phyloP scores from a whole-genome alignment of 257 asterid species.

The Nemophila menziesii region DNA sequence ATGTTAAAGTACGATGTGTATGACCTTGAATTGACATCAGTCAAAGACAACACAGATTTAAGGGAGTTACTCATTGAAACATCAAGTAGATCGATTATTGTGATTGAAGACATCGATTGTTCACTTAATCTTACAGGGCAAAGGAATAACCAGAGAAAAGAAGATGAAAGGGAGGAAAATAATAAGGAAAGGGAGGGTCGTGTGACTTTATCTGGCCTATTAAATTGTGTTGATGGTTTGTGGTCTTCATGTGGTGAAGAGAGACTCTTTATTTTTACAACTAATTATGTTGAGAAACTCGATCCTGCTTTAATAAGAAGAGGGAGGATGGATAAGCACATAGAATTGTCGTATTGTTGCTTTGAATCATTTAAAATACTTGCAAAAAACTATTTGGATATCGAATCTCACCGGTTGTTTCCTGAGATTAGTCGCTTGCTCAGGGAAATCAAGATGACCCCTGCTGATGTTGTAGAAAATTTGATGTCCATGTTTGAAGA shows the following conservation, averaged over 20 bases:
- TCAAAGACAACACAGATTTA: conserved; percentile 13
- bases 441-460: conserved; percentile 8
- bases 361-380: conserved; percentile 12
- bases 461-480: conserved; percentile 18
- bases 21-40: conserved; percentile 14
- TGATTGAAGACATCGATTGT: conserved; percentile 18
- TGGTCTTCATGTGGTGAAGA: no score
- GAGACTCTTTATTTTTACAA: no score
- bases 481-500: conserved; percentile 12
- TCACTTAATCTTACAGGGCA: conserved; percentile 17
- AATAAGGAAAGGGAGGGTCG: conserved; percentile 1
- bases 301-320: background rate
- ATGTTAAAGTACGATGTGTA: conserved; percentile 13
- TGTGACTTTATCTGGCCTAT: no score
- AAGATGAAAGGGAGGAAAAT: background rate
- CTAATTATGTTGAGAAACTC: background rate
- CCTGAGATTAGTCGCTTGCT: conserved; percentile 2
- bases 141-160: conserved; percentile 8
- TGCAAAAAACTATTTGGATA: conserved; percentile 11
- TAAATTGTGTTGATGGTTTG: no score
- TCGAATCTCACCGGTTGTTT: conserved; percentile 4
- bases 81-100: conserved; percentile 10
- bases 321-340: conserved; percentile 13
- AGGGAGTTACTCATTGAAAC: conserved; percentile 13
- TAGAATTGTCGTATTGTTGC: conserved; percentile 14